Evolutionary conservation across 2,329 filamentous ascomycete species (phyloP).

Genomic region (Venturia carpophila): DNA sequence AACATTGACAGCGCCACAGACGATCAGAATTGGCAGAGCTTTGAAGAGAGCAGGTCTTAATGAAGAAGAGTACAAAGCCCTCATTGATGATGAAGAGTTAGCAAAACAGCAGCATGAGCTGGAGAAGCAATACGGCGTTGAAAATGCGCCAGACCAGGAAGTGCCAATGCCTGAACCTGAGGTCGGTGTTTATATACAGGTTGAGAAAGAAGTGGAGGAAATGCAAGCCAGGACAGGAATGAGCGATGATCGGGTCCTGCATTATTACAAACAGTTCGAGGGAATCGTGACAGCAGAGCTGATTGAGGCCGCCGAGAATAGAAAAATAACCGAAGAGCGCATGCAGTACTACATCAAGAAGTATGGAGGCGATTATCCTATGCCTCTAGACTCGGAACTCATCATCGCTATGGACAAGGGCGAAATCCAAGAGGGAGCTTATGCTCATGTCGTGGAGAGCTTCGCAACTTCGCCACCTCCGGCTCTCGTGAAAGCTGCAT

Average conservation of each 20-base stretch:
- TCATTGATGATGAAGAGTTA: neutral
- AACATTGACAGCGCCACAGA: neutral
- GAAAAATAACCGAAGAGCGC: neutral
- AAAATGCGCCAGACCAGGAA: neutral
- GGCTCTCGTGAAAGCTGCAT: neutral
- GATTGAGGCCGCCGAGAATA: neutral
- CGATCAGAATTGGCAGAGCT: conserved; percentile 1
- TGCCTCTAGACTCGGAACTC: neutral
- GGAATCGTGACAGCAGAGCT: conserved; percentile 2
- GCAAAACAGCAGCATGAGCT: neutral
- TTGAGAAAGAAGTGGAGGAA: neutral
- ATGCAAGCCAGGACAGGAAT: conserved; percentile 11
- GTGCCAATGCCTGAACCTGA: neutral
- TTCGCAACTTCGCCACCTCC: neutral
- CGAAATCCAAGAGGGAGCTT: neutral
- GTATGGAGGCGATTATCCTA: neutral
- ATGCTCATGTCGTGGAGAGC: conserved; percentile 5
- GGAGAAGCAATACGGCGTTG: conserved; percentile 4
- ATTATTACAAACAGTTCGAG: neutral
- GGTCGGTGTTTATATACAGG: neutral
- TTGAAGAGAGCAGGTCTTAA: neutral
- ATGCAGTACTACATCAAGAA: conserved; percentile 7
- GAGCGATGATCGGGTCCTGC: neutral
- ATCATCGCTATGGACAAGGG: conserved; percentile 5
- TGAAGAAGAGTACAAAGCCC: neutral